Evolutionary conservation across 768 basidiomycete genomes (phyloP).

Genomic region (Termitomyces sp.): DNA sequence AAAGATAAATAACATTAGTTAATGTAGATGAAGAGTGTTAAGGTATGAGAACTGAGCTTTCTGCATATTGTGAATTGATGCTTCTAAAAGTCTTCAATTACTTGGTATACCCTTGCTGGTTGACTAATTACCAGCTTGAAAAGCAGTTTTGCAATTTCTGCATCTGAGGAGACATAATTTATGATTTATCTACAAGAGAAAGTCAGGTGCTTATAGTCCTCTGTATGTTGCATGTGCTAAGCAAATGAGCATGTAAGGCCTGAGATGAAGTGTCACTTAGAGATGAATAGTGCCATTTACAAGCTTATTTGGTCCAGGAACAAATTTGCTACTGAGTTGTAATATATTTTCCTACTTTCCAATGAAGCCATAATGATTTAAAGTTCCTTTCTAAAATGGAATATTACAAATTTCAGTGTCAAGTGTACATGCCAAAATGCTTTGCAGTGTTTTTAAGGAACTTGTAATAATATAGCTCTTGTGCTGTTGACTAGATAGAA

Average conservation of each 20-base stretch:
- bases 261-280: constrained; percentile 11
- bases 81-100: too few species aligned
- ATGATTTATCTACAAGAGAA: background rate
- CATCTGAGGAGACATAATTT: constrained; percentile 26
- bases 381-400: constrained; percentile 26
- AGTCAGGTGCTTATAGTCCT: constrained; percentile 44
- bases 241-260: constrained; percentile 46
- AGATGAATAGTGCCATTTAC: too few species aligned
- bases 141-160: constrained; percentile 46
- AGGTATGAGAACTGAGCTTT: too few species aligned
- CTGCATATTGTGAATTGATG: too few species aligned
- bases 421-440: constrained; percentile 37
- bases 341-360: constrained; percentile 58
- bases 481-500: constrained; percentile 36
- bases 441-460: constrained; percentile 27
- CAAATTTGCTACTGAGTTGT: constrained; percentile 60
- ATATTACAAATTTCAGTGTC: background rate
- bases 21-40: too few species aligned
- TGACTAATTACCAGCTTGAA: constrained; percentile 31
- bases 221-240: constrained; percentile 55
- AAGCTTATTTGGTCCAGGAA: constrained; percentile 49
- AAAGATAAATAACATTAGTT: too few species aligned
- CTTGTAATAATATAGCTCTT: constrained; percentile 40
- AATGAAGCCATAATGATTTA: constrained; percentile 39
- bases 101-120: background rate